phyloP scores from a whole-genome alignment of 305 asterid species.

The Fraxinus angustifolia region DNA sequence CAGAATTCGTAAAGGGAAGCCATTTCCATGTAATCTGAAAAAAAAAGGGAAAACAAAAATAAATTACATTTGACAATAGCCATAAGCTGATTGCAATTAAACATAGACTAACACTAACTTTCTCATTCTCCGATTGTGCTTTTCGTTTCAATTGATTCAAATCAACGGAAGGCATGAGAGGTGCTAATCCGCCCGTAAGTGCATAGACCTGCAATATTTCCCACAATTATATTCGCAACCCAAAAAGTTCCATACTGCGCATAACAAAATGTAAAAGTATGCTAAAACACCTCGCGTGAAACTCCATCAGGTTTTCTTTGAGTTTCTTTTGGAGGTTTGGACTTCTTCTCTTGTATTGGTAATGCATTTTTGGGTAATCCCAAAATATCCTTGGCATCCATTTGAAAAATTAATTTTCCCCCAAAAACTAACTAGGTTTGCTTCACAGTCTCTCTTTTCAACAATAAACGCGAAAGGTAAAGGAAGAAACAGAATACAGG shows the following conservation, averaged over 20 bases:
- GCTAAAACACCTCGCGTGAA: constrained; percentile 69
- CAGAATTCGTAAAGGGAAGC: constrained; percentile 92
- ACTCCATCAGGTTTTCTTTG: constrained; percentile 98
- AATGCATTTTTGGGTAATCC: constrained; percentile 80
- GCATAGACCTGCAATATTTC: constrained; percentile 66
- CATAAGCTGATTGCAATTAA: neutral
- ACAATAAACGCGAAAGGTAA: neutral
- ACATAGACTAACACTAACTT: constrained; percentile 41
- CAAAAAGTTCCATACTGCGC: neutral
- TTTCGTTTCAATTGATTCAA: constrained; percentile 68
- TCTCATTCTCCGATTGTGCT: constrained; percentile 69
- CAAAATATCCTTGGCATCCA: constrained; percentile 96
- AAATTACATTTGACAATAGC: neutral
- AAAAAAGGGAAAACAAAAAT: neutral
- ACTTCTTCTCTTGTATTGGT: constrained; percentile 64
- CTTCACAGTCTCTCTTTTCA: neutral
- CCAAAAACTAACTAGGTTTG: neutral
- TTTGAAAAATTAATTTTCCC: constrained; percentile 19
- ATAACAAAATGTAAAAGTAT: neutral
- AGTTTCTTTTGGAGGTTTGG: constrained; percentile 85
- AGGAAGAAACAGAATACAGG: neutral
- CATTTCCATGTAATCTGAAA: constrained; percentile 94
- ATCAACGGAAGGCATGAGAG: constrained; percentile 83
- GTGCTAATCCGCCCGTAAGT: constrained; percentile 88
- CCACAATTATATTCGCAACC: constrained; percentile 1